Percentiles rank a stretch among this genome's conserved stretches.
phyloP scores from a whole-genome alignment of 306 rosid genomes.

The Sindora glabra region DNA sequence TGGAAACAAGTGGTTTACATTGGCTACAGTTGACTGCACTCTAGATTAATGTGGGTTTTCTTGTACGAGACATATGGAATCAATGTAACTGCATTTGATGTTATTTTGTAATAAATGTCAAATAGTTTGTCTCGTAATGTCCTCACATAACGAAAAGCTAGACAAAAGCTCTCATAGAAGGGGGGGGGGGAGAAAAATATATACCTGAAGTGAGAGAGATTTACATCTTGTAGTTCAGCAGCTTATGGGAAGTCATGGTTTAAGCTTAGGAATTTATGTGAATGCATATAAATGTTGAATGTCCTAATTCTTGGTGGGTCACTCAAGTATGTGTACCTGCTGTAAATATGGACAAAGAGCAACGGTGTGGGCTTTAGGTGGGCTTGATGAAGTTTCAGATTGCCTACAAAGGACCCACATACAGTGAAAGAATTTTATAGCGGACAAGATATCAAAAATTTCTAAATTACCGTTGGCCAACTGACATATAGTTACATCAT shows the following conservation, averaged over 20 bases:
- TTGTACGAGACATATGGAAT: neutral
- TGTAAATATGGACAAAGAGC: conserved; percentile 68
- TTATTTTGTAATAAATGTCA: neutral
- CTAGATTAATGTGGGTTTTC: neutral
- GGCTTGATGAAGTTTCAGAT: conserved; percentile 36
- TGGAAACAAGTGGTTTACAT: neutral
- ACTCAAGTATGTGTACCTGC: conserved; percentile 57
- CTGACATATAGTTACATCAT: too few relatives aligned
- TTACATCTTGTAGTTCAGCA: neutral
- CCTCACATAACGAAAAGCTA: neutral
- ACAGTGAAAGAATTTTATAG: conserved; percentile 22
- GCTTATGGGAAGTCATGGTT: neutral
- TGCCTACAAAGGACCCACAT: conserved; percentile 56
- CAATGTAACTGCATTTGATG: conserved; percentile 5
- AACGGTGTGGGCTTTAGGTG: conserved; percentile 64
- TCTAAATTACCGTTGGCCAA: too few relatives aligned
- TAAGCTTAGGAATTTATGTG: neutral
- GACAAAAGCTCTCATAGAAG: neutral
- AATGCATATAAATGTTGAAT: neutral
- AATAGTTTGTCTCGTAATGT: neutral
- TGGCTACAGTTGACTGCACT: neutral
- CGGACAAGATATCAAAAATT: too few relatives aligned
- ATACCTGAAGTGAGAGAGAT: neutral
- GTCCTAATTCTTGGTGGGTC: conserved; percentile 92
- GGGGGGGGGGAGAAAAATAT: neutral